Evolutionary conservation across 192 early-diverging fungal genomes (phyloP).

Genomic region (Irineochytrium annulatum): DNA sequence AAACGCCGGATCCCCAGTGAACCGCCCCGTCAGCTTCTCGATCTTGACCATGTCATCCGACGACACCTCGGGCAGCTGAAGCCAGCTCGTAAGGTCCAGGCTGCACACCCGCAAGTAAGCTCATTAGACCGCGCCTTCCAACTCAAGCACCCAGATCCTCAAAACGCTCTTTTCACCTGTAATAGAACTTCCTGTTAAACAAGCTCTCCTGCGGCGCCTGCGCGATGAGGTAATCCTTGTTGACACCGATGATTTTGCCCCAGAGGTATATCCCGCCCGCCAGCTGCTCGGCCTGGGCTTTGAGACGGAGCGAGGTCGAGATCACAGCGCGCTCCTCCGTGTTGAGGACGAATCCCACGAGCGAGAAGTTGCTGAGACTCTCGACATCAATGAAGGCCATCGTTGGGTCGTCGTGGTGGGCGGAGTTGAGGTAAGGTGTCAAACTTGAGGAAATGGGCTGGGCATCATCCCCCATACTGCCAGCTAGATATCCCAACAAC

Average conservation of each 20-base stretch:
- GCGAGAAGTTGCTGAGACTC: constrained; percentile 34
- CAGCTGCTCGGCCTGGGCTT: constrained; percentile 51
- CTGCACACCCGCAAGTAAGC: constrained; percentile 16
- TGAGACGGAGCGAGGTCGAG: constrained; percentile 38
- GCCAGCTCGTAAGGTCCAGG: constrained; percentile 49
- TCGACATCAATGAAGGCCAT: constrained; percentile 40
- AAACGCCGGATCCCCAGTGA: constrained; percentile 49
- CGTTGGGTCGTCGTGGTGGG: no score
- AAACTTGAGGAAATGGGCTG: no score
- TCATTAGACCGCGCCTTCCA: not conserved
- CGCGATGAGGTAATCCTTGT: constrained; percentile 51
- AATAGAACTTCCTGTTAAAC: constrained; percentile 51
- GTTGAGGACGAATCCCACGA: constrained; percentile 53
- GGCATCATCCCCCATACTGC: no score
- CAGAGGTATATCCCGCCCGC: constrained; percentile 40
- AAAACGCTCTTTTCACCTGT: constrained; percentile 36
- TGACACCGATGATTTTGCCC: constrained; percentile 53
- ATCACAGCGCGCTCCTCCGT: constrained; percentile 47
- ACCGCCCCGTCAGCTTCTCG: constrained; percentile 36
- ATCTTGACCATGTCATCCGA: constrained; percentile 35
- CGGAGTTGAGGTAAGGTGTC: no score
- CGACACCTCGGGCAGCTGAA: constrained; percentile 47
- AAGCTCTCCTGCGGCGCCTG: constrained; percentile 34
- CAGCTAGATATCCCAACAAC: no score
- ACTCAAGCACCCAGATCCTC: not conserved